Percentiles rank a stretch among this genome's conserved stretches.
Evolutionary conservation across 2,329 filamentous ascomycete species (phyloP).

Genomic region (Lecanicillium sp.): DNA sequence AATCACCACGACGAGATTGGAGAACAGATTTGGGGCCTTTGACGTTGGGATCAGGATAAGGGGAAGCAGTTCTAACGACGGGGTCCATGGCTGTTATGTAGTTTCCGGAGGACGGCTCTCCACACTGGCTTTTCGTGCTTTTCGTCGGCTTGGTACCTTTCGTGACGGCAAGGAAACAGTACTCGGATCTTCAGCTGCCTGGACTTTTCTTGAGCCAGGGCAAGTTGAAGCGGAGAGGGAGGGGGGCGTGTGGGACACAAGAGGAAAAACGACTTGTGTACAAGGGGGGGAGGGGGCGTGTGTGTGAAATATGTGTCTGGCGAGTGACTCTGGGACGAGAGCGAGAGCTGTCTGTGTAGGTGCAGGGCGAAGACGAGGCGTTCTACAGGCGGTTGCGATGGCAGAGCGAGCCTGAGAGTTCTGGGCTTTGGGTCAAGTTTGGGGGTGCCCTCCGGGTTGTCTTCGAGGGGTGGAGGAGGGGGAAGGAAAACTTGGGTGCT

Average conservation of each 20-base stretch:
- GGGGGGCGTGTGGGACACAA: neutral
- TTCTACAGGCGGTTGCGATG: too few relatives aligned
- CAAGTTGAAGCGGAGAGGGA: neutral
- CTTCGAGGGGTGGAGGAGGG: constrained; percentile 5
- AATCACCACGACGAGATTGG: constrained; percentile 27
- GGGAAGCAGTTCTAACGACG: constrained; percentile 28
- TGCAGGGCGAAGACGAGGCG: too few relatives aligned
- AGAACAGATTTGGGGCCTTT: constrained; percentile 32
- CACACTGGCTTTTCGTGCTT: constrained; percentile 7
- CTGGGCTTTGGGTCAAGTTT: too few relatives aligned
- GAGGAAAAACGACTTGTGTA: too few relatives aligned
- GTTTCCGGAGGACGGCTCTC: constrained; percentile 7
- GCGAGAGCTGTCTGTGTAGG: too few relatives aligned
- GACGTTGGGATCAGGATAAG: constrained; percentile 29
- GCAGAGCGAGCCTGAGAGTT: too few relatives aligned
- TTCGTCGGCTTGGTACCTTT: constrained; percentile 2
- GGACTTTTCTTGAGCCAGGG: constrained; percentile 8
- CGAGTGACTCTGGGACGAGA: too few relatives aligned
- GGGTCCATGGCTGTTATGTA: constrained; percentile 35
- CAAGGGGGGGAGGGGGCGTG: too few relatives aligned
- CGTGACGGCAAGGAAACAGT: constrained; percentile 6
- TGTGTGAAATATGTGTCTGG: too few relatives aligned
- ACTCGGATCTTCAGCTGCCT: constrained; percentile 11
- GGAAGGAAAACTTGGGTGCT: neutral
- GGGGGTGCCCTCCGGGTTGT: constrained; percentile 7